A percentile compares a stretch with the other conserved stretches of the same genome.
These are phyloP conservation scores for Vitis rotundifolia DNA, from an alignment of 164 flowering plant species.

Conservation along the genomic window DNA sequence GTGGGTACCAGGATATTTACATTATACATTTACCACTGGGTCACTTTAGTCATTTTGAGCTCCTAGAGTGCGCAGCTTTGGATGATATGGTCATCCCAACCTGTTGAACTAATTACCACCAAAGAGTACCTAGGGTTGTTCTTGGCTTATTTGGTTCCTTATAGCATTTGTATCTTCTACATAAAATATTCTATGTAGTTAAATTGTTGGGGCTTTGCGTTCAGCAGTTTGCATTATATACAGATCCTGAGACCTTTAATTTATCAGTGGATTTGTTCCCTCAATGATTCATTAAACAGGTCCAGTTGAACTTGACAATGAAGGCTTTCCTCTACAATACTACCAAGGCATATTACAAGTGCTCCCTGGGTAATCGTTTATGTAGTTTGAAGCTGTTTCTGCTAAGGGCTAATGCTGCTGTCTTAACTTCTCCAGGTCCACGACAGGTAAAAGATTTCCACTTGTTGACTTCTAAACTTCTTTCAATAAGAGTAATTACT, in stretches of 20 bases:
- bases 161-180: too few species aligned
- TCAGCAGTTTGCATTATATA: neutral
- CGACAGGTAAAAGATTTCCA: conserved; percentile 35
- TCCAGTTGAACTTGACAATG: conserved; percentile 43
- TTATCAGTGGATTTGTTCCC: neutral
- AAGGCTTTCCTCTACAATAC: conserved; percentile 52
- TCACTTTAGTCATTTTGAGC: too few species aligned
- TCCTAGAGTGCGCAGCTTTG: too few species aligned
- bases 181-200: too few species aligned
- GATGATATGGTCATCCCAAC: too few species aligned
- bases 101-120: too few species aligned
- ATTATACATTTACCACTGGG: too few species aligned
- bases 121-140: too few species aligned
- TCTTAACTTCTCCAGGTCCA: conserved; percentile 53
- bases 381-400: conserved; percentile 41
- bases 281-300: conserved; percentile 33
- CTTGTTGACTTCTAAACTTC: neutral
- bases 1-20: too few species aligned
- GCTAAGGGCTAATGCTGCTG: conserved; percentile 39
- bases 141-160: too few species aligned
- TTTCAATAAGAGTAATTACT: neutral
- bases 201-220: too few species aligned
- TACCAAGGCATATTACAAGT: conserved; percentile 46
- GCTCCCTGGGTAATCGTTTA: conserved; percentile 30
- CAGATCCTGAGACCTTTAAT: neutral